Evolutionary conservation across 768 basidiomycete genomes (phyloP).

Genomic region (Auriscalpium microsporum): DNA sequence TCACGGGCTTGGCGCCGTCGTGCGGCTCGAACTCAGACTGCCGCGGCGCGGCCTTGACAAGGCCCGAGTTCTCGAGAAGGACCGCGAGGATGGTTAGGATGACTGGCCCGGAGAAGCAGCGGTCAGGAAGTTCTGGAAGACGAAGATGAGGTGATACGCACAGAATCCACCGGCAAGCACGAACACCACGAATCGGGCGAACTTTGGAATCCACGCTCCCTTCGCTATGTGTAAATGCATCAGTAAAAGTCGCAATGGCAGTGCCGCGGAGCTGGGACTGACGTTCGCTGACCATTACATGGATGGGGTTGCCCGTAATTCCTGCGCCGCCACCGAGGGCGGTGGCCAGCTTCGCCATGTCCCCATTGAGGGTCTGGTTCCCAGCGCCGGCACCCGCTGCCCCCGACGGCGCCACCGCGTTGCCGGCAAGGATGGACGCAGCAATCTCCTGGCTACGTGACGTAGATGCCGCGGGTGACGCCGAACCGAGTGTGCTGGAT

Average conservation of each 20-base stretch:
- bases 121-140: background rate
- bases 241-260: background rate
- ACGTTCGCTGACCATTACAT: conserved; percentile 81
- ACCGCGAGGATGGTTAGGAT: conserved; percentile 82
- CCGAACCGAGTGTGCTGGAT: background rate
- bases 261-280: conserved; percentile 22
- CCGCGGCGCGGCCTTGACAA: conserved; percentile 81
- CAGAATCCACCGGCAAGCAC: conserved; percentile 56
- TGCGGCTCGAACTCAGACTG: conserved; percentile 78
- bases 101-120: conserved; percentile 32
- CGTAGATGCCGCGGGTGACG: background rate
- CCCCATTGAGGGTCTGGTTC: conserved; percentile 14
- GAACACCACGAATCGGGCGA: conserved; percentile 54
- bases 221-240: conserved; percentile 37
- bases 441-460: conserved; percentile 37
- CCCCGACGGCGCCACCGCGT: background rate
- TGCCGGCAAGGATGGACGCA: conserved; percentile 27
- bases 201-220: conserved; percentile 54
- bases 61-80: conserved; percentile 86
- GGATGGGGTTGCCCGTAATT: conserved; percentile 51
- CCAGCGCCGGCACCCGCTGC: background rate
- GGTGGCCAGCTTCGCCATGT: conserved; percentile 36
- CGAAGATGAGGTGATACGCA: conserved; percentile 27
- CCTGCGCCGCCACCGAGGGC: conserved; percentile 36
- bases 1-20: conserved; percentile 67